Evolutionary conservation across 2,329 filamentous ascomycete genomes (phyloP), one percentile per base, ranked within the genome.

Genomic region (Fulvia fulva): DNA sequence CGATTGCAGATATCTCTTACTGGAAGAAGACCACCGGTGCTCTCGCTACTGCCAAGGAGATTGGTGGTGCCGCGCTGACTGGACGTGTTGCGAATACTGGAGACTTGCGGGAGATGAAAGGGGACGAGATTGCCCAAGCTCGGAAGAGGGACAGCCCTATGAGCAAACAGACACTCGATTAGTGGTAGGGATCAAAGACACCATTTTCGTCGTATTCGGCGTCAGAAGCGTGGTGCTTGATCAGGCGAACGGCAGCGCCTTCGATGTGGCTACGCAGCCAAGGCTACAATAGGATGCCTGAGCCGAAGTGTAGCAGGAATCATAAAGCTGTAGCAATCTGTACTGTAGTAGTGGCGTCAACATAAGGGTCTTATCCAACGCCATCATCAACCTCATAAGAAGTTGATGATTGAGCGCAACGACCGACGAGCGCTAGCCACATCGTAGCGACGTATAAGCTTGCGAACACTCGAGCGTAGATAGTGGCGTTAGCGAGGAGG

Each of bases 71-170:
- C 3, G 65, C 65, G 8, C 23, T 72, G 49, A 69, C 67, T 16
- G 71, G 72, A 22, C 64, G 66, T 30, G 71, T 74, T 6, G 70
- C 72, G 3, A 62, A 66, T 25, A 73, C 69, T n/a, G 71, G 71
- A 11, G 61, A 63, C 41, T 56, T 71, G 60, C 67, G 72, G 55
- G 59, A 73, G 60, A 64, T 74, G 62, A 60, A 68, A 37, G 66
- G 67, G 60, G 58, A 63, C 26, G 71, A 73, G 57, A 71, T 74
- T 50, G 54, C 65, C 53, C 51, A 70, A 63, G 70, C 67, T 19
- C 68, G 72, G 41, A 52, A 51, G 32, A 67, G 61, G 53, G 61
- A 71, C 49, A 66, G 66, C 44, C 51, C 53, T 16, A 51, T 71
- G 63, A 71, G 60, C 59, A 32, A 32, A 12, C 28, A 32, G 28